Evolutionary conservation across 2,329 filamentous ascomycete species (phyloP).

Genomic region (Chaetomium sp.): DNA sequence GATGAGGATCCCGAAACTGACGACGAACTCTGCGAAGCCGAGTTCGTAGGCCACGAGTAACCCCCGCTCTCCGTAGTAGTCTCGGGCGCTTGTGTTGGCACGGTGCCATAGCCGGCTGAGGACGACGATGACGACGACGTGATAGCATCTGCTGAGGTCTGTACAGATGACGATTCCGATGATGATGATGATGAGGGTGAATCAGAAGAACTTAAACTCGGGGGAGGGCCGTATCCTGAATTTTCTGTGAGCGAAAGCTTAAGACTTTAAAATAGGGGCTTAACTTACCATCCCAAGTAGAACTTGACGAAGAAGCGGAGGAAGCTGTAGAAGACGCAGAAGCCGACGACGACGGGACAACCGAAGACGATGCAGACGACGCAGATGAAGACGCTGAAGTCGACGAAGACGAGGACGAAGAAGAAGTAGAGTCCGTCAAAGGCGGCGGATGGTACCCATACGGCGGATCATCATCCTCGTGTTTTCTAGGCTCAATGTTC

Average conservation of each 20-base stretch:
- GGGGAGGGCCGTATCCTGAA: slow-evolving; percentile 10
- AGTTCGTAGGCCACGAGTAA: neutral
- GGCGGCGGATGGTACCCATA: slow-evolving; percentile 20
- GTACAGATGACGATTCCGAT: neutral
- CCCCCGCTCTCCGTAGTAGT: neutral
- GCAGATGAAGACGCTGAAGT: neutral
- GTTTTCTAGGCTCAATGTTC: slow-evolving; percentile 11
- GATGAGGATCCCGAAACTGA: too few species aligned
- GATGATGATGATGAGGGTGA: neutral
- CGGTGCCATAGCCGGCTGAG: slow-evolving; percentile 8
- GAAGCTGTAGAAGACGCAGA: neutral
- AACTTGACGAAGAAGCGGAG: neutral
- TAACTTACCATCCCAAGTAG: slow-evolving; percentile 11
- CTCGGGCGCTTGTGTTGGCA: neutral
- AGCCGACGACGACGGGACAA: neutral
- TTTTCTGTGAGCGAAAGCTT: neutral
- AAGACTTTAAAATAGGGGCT: neutral
- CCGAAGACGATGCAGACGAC: neutral
- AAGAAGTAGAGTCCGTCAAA: neutral
- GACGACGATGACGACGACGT: slow-evolving; percentile 12
- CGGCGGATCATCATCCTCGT: slow-evolving; percentile 14
- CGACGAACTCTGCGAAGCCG: too few species aligned
- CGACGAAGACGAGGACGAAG: neutral
- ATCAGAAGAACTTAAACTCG: slow-evolving; percentile 1
- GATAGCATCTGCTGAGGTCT: neutral